Conservation (phyloP, 108 stramenopile species). For the Epipyxis sp. region DNA sequence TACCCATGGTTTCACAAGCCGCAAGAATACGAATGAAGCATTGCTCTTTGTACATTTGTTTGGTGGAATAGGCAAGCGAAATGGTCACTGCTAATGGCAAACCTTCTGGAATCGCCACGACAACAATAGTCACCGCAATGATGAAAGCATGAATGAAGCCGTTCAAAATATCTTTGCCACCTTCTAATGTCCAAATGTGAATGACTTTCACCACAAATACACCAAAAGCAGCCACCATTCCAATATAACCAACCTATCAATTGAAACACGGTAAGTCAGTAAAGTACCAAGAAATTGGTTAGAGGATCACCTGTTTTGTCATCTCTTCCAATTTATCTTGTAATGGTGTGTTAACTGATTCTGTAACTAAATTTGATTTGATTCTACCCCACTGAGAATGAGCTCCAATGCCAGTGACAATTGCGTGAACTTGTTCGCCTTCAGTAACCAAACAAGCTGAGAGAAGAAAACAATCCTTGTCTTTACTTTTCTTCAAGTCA, state of each 20-base stretch:
- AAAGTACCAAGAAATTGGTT: background rate
- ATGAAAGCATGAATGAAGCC: conserved; percentile 18
- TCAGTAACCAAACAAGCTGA: conserved; percentile 28
- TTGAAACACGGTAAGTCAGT: no score
- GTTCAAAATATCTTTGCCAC: background rate
- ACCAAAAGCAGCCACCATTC: background rate
- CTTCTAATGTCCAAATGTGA: conserved; percentile 4
- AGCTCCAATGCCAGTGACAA: conserved; percentile 72
- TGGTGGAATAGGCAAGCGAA: conserved; percentile 24
- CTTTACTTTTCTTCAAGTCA: conserved; percentile 16
- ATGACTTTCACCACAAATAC: background rate
- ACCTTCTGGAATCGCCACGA: conserved; percentile 28
- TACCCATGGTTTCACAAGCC: conserved; percentile 94
- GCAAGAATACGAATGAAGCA: conserved; percentile 69
- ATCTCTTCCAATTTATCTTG: conserved; percentile 41
- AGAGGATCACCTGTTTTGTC: conserved; percentile 5
- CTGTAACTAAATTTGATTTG: conserved; percentile 59
- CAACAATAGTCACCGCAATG: conserved; percentile 29
- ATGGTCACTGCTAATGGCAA: conserved; percentile 28
- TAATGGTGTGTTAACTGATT: conserved; percentile 34
- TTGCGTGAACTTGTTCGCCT: conserved; percentile 39
- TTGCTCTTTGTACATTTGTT: conserved; percentile 79
- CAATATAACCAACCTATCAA: conserved; percentile 16
- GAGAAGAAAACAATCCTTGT: conserved; percentile 28
- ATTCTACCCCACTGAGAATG: conserved; percentile 68